A percentile compares a stretch with the other conserved stretches of the same genome.
Evolutionary conservation across 805 yeast genomes (phyloP).

Genomic region (Candida namnaoensis): DNA sequence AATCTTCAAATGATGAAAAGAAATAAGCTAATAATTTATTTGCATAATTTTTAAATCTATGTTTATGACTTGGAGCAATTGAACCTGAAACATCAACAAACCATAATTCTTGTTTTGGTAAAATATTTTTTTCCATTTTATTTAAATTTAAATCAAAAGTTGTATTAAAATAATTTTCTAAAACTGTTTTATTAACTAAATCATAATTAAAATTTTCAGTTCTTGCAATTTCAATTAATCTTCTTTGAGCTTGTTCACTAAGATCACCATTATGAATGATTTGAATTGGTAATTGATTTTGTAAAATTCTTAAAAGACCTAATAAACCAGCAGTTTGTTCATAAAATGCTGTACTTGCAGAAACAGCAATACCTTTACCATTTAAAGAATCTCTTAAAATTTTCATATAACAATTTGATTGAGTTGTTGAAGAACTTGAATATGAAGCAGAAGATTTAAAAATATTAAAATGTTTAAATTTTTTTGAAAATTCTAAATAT

Average conservation of each 20-base stretch:
- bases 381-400: slow-evolving; percentile 18
- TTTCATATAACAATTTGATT: slow-evolving; percentile 15
- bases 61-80: slow-evolving; percentile 1
- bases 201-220: slow-evolving; percentile 22
- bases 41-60: slow-evolving; percentile 20
- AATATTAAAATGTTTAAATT: slow-evolving; percentile 8
- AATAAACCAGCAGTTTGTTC: slow-evolving; percentile 25
- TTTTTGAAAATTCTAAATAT: no score
- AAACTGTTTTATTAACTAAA: slow-evolving; percentile 4
- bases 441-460: slow-evolving; percentile 7
- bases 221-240: slow-evolving; percentile 25
- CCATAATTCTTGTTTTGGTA: slow-evolving; percentile 18
- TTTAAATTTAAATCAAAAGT: slow-evolving; percentile 1
- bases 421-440: slow-evolving; percentile 14
- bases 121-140: slow-evolving; percentile 22
- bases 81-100: slow-evolving; percentile 10
- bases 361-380: slow-evolving; percentile 25
- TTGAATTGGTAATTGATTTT: slow-evolving; percentile 32
- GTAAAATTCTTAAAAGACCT: slow-evolving; percentile 26
- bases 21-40: slow-evolving; percentile 42
- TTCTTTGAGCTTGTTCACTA: slow-evolving; percentile 20
- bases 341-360: slow-evolving; percentile 21
- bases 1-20: slow-evolving; percentile 43
- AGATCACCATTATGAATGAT: slow-evolving; percentile 27
- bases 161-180: background rate